Evolutionary conservation across 768 basidiomycete species (phyloP), one percentile per base, ranked within the genome.

Genomic region (Candolleomyces aberdarensis): DNA sequence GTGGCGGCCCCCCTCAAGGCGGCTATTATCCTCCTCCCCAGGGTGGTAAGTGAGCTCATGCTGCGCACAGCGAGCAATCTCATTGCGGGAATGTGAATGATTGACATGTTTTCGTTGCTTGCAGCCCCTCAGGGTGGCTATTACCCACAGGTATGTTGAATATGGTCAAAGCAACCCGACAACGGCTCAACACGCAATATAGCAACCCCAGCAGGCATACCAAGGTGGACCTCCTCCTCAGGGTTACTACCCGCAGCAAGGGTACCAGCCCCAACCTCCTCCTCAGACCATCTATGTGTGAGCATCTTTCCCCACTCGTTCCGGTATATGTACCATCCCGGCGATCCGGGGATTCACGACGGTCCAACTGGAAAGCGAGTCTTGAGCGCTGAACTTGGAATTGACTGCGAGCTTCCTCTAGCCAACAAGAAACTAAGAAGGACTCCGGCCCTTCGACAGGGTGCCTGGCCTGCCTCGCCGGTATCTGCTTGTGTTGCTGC

Each of bases 281-380:
- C 91, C 92, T 17, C 91, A 93, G 71, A 86, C 88, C 0, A 86
- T 93, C 56, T 89, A 91, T 69, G 88, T 92, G 91, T 92, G 69
- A 65, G 89, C 80, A 40, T 36, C 36, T 36, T 11, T 36, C 36
- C 26, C 26, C 26, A 26, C 26, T 36, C 36, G 36, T 36, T 36
- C 36, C 36, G 36, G 36, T 36, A 36, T 36, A 36, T 11, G 36
- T 36, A 36, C 11, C 36, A 26, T 11, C 36, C 36, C 36, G 36
- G 6, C 36, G 36, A 36, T 36, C 36, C 36, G 36, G 36, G 36
- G 36, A 7, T 3, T 36, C 36, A 36, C 36, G 36, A 36, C 6
- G 1, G 3, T 26, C 26, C 26, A 26, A 26, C 26, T 26, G 26
- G 26, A 26, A 26, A 26, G 11, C 36, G 36, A 11, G 36, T 8